Conservation (phyloP, 352 stramenopile species). For the Phytopythium vexans region DNA sequence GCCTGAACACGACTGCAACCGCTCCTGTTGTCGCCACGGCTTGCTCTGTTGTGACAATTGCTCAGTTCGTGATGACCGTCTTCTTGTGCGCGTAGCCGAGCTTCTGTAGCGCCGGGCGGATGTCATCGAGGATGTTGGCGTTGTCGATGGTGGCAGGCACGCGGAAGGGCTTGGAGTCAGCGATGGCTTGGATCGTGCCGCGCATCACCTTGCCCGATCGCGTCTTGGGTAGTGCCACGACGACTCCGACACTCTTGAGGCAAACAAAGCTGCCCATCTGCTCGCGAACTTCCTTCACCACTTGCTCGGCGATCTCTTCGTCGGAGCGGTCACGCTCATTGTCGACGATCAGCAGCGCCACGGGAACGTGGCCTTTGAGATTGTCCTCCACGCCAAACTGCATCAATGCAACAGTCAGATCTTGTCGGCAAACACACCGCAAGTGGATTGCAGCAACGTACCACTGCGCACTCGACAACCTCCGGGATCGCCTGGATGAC, state of each 20-base stretch:
- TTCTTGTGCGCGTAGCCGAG: slow-evolving; percentile 47
- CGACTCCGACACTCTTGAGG: slow-evolving; percentile 38
- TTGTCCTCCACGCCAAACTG: slow-evolving; percentile 42
- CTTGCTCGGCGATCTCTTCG: slow-evolving; percentile 34
- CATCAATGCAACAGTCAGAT: not conserved
- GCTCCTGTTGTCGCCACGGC: not conserved
- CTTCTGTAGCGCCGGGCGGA: slow-evolving; percentile 23
- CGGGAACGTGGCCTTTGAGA: slow-evolving; percentile 42
- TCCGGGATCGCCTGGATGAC: slow-evolving; percentile 78
- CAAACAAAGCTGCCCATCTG: slow-evolving; percentile 58
- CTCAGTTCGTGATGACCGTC: slow-evolving; percentile 22
- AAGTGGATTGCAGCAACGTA: slow-evolving; percentile 13
- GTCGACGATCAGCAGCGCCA: slow-evolving; percentile 44
- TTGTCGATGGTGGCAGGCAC: slow-evolving; percentile 58
- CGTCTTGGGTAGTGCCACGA: slow-evolving; percentile 45
- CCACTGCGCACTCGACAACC: slow-evolving; percentile 87
- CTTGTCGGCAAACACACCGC: not conserved
- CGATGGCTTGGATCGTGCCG: slow-evolving; percentile 50
- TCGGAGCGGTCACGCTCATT: slow-evolving; percentile 31
- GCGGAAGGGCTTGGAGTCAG: slow-evolving; percentile 32
- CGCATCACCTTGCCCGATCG: slow-evolving; percentile 54
- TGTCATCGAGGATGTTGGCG: slow-evolving; percentile 33
- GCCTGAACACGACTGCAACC: too few species aligned
- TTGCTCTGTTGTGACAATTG: slow-evolving; percentile 2
- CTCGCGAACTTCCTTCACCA: slow-evolving; percentile 33